Conservation (phyloP, 345 rosid species). For the Linum lewisii region DNA sequence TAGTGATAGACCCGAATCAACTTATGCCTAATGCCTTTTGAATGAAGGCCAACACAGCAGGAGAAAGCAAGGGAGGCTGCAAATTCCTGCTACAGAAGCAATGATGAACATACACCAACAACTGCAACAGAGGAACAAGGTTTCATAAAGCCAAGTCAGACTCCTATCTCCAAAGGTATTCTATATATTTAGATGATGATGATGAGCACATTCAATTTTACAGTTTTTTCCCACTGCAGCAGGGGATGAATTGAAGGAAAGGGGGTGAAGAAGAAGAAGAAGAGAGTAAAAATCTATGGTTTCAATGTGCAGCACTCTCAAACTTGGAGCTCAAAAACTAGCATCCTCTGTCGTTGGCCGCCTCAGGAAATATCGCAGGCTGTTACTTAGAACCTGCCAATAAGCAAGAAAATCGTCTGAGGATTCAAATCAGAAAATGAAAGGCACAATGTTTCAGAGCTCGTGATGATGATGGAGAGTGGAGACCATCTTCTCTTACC, state of each 20-base stretch:
- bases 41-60: too few relatives aligned
- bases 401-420: background rate
- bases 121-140: background rate
- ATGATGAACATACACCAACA: too few relatives aligned
- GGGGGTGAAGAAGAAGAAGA: background rate
- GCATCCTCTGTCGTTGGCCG: slow-evolving; percentile 69
- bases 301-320: background rate
- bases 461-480: background rate
- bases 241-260: background rate
- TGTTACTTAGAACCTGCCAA: slow-evolving; percentile 59
- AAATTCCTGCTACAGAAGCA: too few relatives aligned
- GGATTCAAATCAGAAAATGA: background rate
- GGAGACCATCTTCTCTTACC: slow-evolving; percentile 35
- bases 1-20: too few relatives aligned
- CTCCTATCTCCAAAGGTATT: background rate
- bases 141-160: background rate
- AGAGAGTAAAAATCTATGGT: background rate
- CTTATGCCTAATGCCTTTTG: too few relatives aligned
- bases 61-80: too few relatives aligned
- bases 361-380: slow-evolving; percentile 72
- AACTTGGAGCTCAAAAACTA: slow-evolving; percentile 42
- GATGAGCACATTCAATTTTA: too few relatives aligned
- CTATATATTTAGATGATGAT: background rate
- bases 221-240: background rate
- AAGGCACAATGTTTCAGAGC: background rate